Evolutionary conservation across 495 filamentous ascomycete species (phyloP).

Genomic region (Trichoderma gamsii): DNA sequence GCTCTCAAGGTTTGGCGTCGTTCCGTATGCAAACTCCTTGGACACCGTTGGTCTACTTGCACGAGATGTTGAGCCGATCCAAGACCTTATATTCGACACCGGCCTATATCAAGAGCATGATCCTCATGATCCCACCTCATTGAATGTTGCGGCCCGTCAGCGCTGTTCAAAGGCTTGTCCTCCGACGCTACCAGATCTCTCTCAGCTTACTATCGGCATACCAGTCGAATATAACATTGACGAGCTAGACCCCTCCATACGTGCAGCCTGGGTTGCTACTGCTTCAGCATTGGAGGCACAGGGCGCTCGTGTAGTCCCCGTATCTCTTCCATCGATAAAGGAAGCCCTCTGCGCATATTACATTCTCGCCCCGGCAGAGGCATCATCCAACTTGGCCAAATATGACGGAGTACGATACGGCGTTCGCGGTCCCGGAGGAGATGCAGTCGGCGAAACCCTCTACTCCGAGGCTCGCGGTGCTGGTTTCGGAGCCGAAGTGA

Average conservation of each 20-base stretch:
- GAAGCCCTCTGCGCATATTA: constrained; percentile 91
- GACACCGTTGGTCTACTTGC: constrained; percentile 88
- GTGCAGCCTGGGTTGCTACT: constrained; percentile 58
- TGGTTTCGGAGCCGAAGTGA: constrained; percentile 79
- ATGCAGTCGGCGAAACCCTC: constrained; percentile 45
- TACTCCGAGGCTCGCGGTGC: constrained; percentile 67
- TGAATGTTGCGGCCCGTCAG: constrained; percentile 49
- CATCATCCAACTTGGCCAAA: constrained; percentile 93
- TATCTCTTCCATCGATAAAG: constrained; percentile 79
- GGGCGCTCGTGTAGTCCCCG: constrained; percentile 63
- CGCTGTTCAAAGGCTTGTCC: constrained; percentile 41
- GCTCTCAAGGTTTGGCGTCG: constrained; percentile 77
- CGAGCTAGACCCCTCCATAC: constrained; percentile 63
- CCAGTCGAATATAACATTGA: constrained; percentile 83
- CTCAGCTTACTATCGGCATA: constrained; percentile 57
- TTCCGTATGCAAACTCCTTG: constrained; percentile 91
- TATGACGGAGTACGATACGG: constrained; percentile 96
- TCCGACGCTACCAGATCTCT: constrained; percentile 23
- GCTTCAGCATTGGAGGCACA: constrained; percentile 49
- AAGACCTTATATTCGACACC: constrained; percentile 48
- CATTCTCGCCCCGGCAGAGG: constrained; percentile 88
- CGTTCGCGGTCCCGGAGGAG: constrained; percentile 37
- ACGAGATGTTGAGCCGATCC: constrained; percentile 40
- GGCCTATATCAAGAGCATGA: constrained; percentile 52
- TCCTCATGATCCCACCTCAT: constrained; percentile 67